Evolutionary conservation across 148 eudicot genomes (phyloP).

Genomic region (Suaeda aralocaspica): DNA sequence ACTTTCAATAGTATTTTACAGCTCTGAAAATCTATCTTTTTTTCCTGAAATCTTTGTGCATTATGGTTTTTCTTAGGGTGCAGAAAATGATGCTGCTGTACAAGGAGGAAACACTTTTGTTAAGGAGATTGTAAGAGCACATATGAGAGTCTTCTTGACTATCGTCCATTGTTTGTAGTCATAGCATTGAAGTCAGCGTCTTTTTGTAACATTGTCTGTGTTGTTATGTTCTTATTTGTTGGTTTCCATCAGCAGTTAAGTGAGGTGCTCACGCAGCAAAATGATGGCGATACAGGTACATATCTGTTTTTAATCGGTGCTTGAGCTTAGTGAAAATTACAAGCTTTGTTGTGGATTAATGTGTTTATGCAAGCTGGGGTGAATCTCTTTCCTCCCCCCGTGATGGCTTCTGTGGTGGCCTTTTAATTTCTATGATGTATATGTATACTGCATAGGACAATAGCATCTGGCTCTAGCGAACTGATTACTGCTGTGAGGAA

Average conservation of each 20-base stretch:
- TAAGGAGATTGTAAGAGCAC: constrained; percentile 42
- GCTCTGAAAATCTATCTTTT: not conserved
- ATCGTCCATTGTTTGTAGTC: constrained; percentile 6
- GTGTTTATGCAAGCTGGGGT: constrained; percentile 6
- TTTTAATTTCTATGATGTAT: too few relatives aligned
- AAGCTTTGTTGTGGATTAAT: not conserved
- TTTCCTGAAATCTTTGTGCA: constrained; percentile 15
- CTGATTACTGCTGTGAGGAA: too few relatives aligned
- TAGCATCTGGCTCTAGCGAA: too few relatives aligned
- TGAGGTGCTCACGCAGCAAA: constrained; percentile 40
- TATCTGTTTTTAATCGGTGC: constrained; percentile 2
- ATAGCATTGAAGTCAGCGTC: constrained; percentile 6
- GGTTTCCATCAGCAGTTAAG: constrained; percentile 41
- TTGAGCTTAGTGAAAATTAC: constrained; percentile 8
- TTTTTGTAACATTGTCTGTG: constrained; percentile 5
- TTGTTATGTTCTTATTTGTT: constrained; percentile 28
- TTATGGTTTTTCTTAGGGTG: constrained; percentile 37
- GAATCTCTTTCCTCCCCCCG: not conserved
- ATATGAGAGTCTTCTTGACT: constrained; percentile 27
- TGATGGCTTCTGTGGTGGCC: not conserved
- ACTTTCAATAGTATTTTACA: not conserved
- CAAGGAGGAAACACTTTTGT: constrained; percentile 31
- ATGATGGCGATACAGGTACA: constrained; percentile 45
- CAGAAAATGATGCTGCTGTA: constrained; percentile 45
- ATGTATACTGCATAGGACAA: too few relatives aligned